Evolutionary conservation across 495 filamentous ascomycete genomes (phyloP).

Genomic region (Aspergillus bridgeri): DNA sequence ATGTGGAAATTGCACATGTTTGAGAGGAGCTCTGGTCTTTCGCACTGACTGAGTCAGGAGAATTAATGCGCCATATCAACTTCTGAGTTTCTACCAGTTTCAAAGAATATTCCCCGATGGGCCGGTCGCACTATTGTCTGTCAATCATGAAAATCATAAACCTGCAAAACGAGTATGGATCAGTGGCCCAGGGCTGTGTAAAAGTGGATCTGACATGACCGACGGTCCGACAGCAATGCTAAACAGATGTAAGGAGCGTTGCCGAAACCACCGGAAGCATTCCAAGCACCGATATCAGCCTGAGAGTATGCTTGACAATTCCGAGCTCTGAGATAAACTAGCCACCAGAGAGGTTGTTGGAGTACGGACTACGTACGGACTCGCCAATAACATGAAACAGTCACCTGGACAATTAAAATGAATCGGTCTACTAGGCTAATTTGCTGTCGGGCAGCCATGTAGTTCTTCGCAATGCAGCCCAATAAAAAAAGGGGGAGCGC

Average conservation of each 20-base stretch:
- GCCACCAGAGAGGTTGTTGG: not conserved
- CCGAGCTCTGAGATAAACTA: not conserved
- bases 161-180: not conserved
- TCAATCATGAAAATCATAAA: conserved; percentile 11
- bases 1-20: not conserved
- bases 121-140: not conserved
- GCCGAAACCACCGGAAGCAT: not conserved
- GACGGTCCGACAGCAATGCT: not conserved
- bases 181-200: not conserved
- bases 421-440: not conserved
- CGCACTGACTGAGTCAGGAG: not conserved
- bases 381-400: not conserved
- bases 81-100: not conserved
- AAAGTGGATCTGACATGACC: not conserved
- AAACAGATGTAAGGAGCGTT: conserved; percentile 1
- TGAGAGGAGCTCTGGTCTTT: not conserved
- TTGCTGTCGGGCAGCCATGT: not conserved
- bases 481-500: not conserved
- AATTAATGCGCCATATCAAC: not conserved
- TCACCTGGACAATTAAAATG: not conserved
- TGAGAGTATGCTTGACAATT: not conserved
- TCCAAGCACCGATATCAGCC: not conserved
- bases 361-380: not conserved
- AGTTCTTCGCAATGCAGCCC: not conserved
- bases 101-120: conserved; percentile 5